These are phyloP conservation scores for Aurantiochytrium sp. DNA, from an alignment of 108 stramenopile species.

Conservation along the genomic window DNA sequence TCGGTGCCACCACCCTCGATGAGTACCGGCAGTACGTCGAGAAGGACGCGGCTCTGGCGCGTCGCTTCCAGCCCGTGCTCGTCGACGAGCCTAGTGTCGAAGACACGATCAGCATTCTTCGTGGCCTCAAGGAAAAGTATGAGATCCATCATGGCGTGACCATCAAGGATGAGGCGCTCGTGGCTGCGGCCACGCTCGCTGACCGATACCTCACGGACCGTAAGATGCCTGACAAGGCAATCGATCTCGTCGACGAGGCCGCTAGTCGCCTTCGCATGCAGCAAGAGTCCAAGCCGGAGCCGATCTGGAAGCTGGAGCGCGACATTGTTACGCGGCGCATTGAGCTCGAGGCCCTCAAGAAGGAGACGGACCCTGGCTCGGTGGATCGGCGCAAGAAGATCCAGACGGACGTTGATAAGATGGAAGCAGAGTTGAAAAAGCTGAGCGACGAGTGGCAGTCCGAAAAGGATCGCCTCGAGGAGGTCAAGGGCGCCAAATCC, in stretches of 20 bases:
- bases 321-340: conserved; percentile 81
- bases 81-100: conserved; percentile 87
- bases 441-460: neutral
- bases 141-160: conserved; percentile 89
- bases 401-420: conserved; percentile 64
- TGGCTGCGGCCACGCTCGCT: conserved; percentile 15
- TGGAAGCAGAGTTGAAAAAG: conserved; percentile 44
- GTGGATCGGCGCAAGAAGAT: conserved; percentile 58
- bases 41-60: conserved; percentile 89
- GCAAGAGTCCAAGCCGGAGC: conserved; percentile 71
- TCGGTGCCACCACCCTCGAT: conserved; percentile 90
- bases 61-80: conserved; percentile 89
- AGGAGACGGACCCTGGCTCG: conserved; percentile 67
- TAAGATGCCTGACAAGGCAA: conserved; percentile 89
- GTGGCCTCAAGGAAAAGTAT: conserved; percentile 81
- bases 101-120: conserved; percentile 84
- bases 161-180: conserved; percentile 36
- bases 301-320: conserved; percentile 73
- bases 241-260: conserved; percentile 94
- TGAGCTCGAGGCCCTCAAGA: conserved; percentile 69
- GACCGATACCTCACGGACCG: conserved; percentile 40
- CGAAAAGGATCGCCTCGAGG: conserved; percentile 69
- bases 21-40: conserved; percentile 89
- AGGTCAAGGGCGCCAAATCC: conserved; percentile 68
- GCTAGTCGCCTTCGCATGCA: conserved; percentile 81